phyloP scores from a whole-genome alignment of 352 stramenopile species.

The Pythium folliculosum region DNA sequence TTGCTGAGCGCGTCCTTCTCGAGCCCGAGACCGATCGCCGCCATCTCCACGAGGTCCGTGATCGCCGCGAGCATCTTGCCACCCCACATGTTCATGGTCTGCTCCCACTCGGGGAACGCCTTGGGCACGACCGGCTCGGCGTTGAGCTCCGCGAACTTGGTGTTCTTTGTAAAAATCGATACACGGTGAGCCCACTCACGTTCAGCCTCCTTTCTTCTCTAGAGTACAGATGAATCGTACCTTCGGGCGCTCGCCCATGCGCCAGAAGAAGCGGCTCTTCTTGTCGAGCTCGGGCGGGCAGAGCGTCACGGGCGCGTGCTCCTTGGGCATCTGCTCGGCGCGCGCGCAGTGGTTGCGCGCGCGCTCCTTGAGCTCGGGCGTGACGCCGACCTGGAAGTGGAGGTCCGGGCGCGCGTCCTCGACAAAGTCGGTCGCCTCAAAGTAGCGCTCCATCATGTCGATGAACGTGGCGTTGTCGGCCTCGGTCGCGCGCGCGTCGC shows the following conservation, averaged over 20 bases:
- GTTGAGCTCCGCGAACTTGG: slow-evolving; percentile 86
- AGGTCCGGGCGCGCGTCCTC: slow-evolving; percentile 88
- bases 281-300: slow-evolving; percentile 90
- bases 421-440: slow-evolving; percentile 84
- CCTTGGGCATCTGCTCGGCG: slow-evolving; percentile 49
- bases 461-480: slow-evolving; percentile 87
- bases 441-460: slow-evolving; percentile 94
- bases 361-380: slow-evolving; percentile 81
- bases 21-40: slow-evolving; percentile 83
- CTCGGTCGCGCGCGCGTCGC: slow-evolving; percentile 73
- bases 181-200: too few species aligned
- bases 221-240: background rate
- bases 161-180: slow-evolving; percentile 32
- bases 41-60: slow-evolving; percentile 84
- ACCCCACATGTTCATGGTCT: slow-evolving; percentile 92
- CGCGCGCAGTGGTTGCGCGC: slow-evolving; percentile 85
- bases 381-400: slow-evolving; percentile 91
- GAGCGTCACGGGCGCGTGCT: slow-evolving; percentile 75
- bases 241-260: slow-evolving; percentile 77
- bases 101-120: slow-evolving; percentile 86
- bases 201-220: background rate
- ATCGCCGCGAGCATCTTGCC: slow-evolving; percentile 87
- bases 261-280: slow-evolving; percentile 96
- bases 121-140: slow-evolving; percentile 84
- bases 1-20: slow-evolving; percentile 76